Base-by-base conservation (phyloP, 768 basidiomycete species). In the Phlebiopsis gigantea region DNA sequence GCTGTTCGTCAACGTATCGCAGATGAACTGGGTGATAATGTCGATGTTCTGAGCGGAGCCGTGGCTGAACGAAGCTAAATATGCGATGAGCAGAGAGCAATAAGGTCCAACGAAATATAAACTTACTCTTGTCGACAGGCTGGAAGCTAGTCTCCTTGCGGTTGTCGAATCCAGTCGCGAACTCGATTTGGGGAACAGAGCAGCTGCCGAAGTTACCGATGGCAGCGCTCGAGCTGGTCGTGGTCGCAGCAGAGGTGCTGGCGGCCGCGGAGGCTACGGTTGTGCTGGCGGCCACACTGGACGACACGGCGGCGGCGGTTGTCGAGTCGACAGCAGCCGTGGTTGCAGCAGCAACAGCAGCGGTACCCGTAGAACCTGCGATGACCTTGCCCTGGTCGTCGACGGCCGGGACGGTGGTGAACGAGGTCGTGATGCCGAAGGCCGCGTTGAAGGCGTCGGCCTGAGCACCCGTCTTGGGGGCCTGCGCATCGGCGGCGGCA, bases 21-120 rank as follows among this genome's bases (percentile, higher is more conserved):
- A 85, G 43, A 84, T 80, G 68, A 77, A 65, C 72, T 78, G 74
- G 14, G 81, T 76, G 71, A 85, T 84, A 65, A 84, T 82, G 60
- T 71, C 73, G 61, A 82, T 79, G 65, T 77, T 77, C 61, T 82
- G 76, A n/a, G 82, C 83, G 17, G 83, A 83, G 42, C 80, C 80
- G 61, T 84, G 82, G 69, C 73, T 75, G 72, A 70, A 82, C 0
- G 77, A 77, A 4, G 66, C 77, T 78, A 52, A 9, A 52, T 53
- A n/a, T n/a, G n/a, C 5, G 46, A 46, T 42, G 44, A 48, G n/a
- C 7, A 43, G 60, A 31, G 34, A 12, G 34, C 17, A n/a, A n/a
- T n/a, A n/a, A 39, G 17, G 10, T 21, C 26, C 46, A 29, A 22
- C 9, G 2, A n/a, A 31, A 5, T 15, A 44, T 10, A 17, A 17